These are phyloP conservation scores for Colletotrichum karsti DNA, from an alignment of 2,329 filamentous ascomycete species.

Conservation along the genomic window DNA sequence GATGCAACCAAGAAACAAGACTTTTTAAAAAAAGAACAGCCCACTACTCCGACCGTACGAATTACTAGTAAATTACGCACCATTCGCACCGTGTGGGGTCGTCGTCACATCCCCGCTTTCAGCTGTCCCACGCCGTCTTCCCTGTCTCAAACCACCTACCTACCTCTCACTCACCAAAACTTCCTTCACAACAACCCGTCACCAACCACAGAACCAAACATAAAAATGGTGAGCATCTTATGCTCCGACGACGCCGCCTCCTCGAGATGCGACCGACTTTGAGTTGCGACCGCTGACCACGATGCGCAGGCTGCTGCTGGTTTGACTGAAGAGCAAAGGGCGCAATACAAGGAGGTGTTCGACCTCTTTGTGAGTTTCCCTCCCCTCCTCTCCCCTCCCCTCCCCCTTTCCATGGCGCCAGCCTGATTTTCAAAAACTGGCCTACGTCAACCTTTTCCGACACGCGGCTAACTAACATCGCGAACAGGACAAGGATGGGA, in stretches of 20 bases:
- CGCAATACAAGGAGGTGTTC: slow-evolving; percentile 99
- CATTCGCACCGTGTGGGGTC: slow-evolving; percentile 15
- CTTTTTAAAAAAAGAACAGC: neutral
- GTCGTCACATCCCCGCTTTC: slow-evolving; percentile 28
- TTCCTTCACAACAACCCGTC: slow-evolving; percentile 22
- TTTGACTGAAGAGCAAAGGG: slow-evolving; percentile 98
- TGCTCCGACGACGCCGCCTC: neutral
- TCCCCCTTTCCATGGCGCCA: slow-evolving; percentile 12
- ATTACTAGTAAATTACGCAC: neutral
- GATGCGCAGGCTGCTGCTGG: slow-evolving; percentile 9
- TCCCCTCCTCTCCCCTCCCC: neutral
- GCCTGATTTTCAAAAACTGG: neutral
- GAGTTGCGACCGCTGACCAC: neutral
- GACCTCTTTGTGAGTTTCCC: slow-evolving; percentile 90
- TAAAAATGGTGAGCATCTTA: slow-evolving; percentile 15
- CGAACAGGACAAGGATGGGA: slow-evolving; percentile 84
- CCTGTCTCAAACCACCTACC: slow-evolving; percentile 27
- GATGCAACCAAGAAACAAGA: slow-evolving; percentile 6
- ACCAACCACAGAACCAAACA: neutral
- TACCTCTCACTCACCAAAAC: slow-evolving; percentile 21
- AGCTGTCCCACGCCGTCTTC: slow-evolving; percentile 28
- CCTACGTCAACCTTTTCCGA: neutral
- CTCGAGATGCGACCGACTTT: neutral
- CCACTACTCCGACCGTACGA: slow-evolving; percentile 5
- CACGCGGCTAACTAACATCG: slow-evolving; percentile 38